Conservation (phyloP, 495 filamentous ascomycete species). For the Tuber aestivum region DNA sequence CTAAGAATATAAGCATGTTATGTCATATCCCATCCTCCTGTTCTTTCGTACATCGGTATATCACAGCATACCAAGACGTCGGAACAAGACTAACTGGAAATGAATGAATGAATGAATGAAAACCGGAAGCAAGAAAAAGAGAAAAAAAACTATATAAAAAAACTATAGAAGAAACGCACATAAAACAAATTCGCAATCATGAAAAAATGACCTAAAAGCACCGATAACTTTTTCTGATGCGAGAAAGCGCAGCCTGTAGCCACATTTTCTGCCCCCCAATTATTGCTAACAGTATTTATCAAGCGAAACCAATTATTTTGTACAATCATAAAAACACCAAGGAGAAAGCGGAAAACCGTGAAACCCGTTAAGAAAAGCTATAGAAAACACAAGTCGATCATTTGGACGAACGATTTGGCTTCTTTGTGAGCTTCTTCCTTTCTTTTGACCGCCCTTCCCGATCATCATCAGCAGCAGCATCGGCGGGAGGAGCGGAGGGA, state of each 20-base stretch:
- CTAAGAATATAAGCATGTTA: slow-evolving; percentile 1
- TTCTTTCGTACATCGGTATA: neutral
- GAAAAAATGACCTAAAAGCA: slow-evolving; percentile 3
- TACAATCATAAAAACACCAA: slow-evolving; percentile 2
- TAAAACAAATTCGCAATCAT: slow-evolving; percentile 14
- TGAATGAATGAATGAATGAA: neutral
- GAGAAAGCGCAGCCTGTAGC: neutral
- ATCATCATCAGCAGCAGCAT: slow-evolving; percentile 31
- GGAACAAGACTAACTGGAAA: neutral
- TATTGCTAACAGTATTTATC: slow-evolving; percentile 1
- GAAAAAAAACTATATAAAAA: slow-evolving; percentile 15
- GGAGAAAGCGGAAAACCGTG: neutral
- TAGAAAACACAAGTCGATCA: slow-evolving; percentile 2
- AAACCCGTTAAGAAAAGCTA: neutral
- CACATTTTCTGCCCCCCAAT: neutral
- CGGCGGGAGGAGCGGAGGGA: neutral
- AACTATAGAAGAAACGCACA: slow-evolving; percentile 20
- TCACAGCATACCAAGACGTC: neutral
- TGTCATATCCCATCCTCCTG: neutral
- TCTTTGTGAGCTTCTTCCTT: slow-evolving; percentile 40
- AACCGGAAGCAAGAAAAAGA: neutral
- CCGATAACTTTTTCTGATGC: slow-evolving; percentile 1
- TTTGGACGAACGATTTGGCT: slow-evolving; percentile 28
- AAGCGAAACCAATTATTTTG: neutral
- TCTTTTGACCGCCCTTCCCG: slow-evolving; percentile 38